These are phyloP conservation scores for Thalassiosira profunda DNA, from an alignment of 108 stramenopile genomes.

Conservation along the genomic window DNA sequence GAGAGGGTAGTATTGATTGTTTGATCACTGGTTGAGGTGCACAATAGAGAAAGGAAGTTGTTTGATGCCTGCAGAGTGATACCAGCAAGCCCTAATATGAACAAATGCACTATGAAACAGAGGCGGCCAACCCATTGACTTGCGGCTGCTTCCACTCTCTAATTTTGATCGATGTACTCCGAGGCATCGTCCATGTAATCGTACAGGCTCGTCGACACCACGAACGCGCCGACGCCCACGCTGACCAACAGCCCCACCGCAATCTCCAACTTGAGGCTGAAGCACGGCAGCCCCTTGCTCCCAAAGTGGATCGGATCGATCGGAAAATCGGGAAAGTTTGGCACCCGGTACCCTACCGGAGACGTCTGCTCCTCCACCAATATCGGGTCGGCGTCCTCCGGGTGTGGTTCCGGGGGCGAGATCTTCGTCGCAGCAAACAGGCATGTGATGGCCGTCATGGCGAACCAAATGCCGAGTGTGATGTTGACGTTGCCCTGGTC, in stretches of 20 bases:
- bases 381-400: conserved; percentile 61
- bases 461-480: conserved; percentile 61
- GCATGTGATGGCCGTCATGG: conserved; percentile 55
- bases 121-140: too few species aligned
- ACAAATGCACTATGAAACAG: too few species aligned
- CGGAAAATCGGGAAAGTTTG: conserved; percentile 67
- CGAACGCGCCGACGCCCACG: conserved; percentile 35
- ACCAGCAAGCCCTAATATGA: too few species aligned
- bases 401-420: conserved; percentile 17
- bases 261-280: conserved; percentile 30
- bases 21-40: too few species aligned
- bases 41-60: too few species aligned
- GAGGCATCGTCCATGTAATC: conserved; percentile 22
- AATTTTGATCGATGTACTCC: too few species aligned
- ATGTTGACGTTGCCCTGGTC: conserved; percentile 64
- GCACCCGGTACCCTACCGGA: conserved; percentile 62
- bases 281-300: conserved; percentile 29
- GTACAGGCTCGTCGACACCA: conserved; percentile 38
- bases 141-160: too few species aligned
- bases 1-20: too few species aligned
- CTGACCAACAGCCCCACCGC: conserved; percentile 34
- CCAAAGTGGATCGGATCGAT: conserved; percentile 54
- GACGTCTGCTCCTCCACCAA: conserved; percentile 62
- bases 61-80: too few species aligned
- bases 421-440: conserved; percentile 48